These are phyloP conservation scores for Xylogone sp. DNA, from an alignment of 2,329 filamentous ascomycete species.

Conservation along the genomic window DNA sequence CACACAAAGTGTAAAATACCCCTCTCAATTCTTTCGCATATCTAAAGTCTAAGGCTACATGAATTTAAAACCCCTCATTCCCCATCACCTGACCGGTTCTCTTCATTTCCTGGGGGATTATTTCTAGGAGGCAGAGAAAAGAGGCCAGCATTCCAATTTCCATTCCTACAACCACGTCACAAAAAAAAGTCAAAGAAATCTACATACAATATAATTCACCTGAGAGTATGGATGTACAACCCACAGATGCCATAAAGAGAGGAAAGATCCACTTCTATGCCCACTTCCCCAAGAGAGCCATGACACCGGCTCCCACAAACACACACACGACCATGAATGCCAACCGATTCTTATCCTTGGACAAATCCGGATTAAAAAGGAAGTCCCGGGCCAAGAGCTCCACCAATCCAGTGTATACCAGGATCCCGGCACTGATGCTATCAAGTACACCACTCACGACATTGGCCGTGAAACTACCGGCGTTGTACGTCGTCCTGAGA, in stretches of 20 bases:
- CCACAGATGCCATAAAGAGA: no score
- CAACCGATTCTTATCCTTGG: constrained; percentile 32
- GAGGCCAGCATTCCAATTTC: no score
- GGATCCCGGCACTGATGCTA: constrained; percentile 42
- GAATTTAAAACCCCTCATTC: no score
- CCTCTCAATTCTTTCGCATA: no score
- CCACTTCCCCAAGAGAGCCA: constrained; percentile 49
- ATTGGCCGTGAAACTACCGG: constrained; percentile 36
- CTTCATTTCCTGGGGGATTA: no score
- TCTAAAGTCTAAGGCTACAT: no score
- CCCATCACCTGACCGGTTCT: no score
- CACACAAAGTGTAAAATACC: no score
- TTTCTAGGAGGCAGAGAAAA: no score
- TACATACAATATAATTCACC: not conserved
- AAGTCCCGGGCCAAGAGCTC: constrained; percentile 47
- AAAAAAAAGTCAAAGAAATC: not conserved
- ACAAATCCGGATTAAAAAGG: constrained; percentile 42
- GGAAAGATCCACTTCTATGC: no score
- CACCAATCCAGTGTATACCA: constrained; percentile 47
- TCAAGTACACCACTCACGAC: constrained; percentile 43
- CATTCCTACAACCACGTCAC: no score
- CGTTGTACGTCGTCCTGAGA: constrained; percentile 37
- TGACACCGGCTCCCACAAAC: constrained; percentile 38
- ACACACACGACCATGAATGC: constrained; percentile 39
- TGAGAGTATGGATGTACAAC: no score